A percentile compares a stretch with the other conserved stretches of the same genome.
phyloP scores from a whole-genome alignment of 1,139 yeast genomes.

The Candida dubliniensis region DNA sequence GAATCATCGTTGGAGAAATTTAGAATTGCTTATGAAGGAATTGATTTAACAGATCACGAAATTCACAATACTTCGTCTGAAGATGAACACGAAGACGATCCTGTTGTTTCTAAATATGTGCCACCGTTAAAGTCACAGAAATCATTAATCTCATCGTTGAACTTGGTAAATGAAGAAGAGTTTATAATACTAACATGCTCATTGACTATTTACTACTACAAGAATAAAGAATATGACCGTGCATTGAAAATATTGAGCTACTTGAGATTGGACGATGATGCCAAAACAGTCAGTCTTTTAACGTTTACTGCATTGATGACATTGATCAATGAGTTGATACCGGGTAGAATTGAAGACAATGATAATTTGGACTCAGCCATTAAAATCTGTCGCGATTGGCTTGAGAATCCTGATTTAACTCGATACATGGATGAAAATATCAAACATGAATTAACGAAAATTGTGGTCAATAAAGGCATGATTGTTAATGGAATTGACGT shows the following conservation, averaged over 20 bases:
- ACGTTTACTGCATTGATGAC: constrained; percentile 36
- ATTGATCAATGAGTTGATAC: constrained; percentile 25
- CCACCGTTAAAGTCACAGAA: constrained; percentile 17
- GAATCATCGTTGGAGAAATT: constrained; percentile 22
- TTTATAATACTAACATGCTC: constrained; percentile 32
- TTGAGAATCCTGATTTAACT: constrained; percentile 24
- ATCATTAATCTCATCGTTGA: constrained; percentile 32
- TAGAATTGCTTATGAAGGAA: constrained; percentile 23
- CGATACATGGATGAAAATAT: constrained; percentile 23
- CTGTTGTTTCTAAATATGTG: constrained; percentile 7
- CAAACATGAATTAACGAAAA: constrained; percentile 30
- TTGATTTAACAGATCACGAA: constrained; percentile 34
- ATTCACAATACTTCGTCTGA: constrained; percentile 20
- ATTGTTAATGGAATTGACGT: constrained; percentile 30
- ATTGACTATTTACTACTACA: constrained; percentile 26
- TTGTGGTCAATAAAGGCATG: constrained; percentile 35
- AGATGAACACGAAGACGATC: constrained; percentile 18
- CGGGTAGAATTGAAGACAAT: constrained; percentile 22
- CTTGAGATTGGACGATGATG: constrained; percentile 20
- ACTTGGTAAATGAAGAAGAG: constrained; percentile 37
- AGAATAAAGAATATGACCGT: constrained; percentile 19
- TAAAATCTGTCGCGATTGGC: constrained; percentile 33
- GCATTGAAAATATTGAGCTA: constrained; percentile 26
- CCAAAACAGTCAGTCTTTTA: constrained; percentile 18
- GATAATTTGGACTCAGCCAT: constrained; percentile 30